Conservation (phyloP, 2,329 filamentous ascomycete genomes). For the Pseudocercospora macadamiae region DNA sequence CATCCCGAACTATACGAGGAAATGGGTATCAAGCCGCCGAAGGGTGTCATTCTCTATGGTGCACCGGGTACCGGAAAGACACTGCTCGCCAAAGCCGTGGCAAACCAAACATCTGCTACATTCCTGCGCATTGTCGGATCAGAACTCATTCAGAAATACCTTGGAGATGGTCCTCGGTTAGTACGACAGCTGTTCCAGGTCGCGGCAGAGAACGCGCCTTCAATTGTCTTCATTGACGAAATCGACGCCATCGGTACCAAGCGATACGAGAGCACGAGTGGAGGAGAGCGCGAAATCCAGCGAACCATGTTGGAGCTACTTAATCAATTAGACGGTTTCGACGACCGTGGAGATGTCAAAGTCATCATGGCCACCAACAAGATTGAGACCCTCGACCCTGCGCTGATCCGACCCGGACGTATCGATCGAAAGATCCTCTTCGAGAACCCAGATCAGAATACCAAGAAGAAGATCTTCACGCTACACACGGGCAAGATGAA, state of each 20-base stretch:
- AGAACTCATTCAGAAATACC: slow-evolving; percentile 97
- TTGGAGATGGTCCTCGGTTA: slow-evolving; percentile 91
- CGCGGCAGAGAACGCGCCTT: slow-evolving; percentile 91
- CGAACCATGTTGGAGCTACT: slow-evolving; percentile 97
- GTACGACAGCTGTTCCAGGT: slow-evolving; percentile 97
- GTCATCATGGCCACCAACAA: slow-evolving; percentile 99
- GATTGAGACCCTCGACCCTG: slow-evolving; percentile 95
- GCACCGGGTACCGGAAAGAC: slow-evolving; percentile 97
- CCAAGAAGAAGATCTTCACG: slow-evolving; percentile 96
- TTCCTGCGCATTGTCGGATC: slow-evolving; percentile 97
- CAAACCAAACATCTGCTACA: slow-evolving; percentile 97
- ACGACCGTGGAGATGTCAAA: slow-evolving; percentile 98
- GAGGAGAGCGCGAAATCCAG: slow-evolving; percentile 95
- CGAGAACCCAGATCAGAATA: slow-evolving; percentile 80
- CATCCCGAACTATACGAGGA: slow-evolving; percentile 98
- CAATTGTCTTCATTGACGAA: slow-evolving; percentile 98
- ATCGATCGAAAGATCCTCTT: slow-evolving; percentile 96
- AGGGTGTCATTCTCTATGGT: slow-evolving; percentile 98
- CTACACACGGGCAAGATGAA: slow-evolving; percentile 99
- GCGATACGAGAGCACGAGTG: slow-evolving; percentile 95
- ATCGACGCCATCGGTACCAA: slow-evolving; percentile 99
- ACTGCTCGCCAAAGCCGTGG: slow-evolving; percentile 91
- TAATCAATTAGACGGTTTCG: slow-evolving; percentile 98
- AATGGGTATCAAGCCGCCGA: slow-evolving; percentile 99
- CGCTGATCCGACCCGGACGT: slow-evolving; percentile 92